A percentile compares a stretch with the other conserved stretches of the same genome.
Conservation (phyloP, 148 eudicot species). For the Selenicereus undatus region DNA sequence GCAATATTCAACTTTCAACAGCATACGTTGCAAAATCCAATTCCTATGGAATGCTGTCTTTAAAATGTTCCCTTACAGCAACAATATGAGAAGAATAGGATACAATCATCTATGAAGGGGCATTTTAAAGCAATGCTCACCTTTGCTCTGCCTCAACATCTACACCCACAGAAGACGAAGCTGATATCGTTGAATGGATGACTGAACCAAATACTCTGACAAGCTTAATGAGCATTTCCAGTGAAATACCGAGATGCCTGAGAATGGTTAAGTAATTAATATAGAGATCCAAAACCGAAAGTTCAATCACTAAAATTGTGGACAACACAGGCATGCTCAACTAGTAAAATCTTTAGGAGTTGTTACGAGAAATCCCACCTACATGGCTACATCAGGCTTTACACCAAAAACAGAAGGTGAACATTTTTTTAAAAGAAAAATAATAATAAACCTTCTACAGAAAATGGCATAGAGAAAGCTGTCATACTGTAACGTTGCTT, state of each 20-base stretch:
- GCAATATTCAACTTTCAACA: not conserved
- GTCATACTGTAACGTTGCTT: not conserved
- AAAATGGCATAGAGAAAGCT: not conserved
- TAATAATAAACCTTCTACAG: too few relatives aligned
- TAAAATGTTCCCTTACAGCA: too few relatives aligned
- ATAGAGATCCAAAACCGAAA: not conserved
- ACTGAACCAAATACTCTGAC: constrained; percentile 89
- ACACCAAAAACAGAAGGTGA: too few relatives aligned
- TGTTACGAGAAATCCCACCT: too few relatives aligned
- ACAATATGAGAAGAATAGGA: not conserved
- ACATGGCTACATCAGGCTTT: too few relatives aligned
- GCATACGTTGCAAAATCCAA: not conserved
- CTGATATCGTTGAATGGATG: constrained; percentile 80
- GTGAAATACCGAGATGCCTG: constrained; percentile 79
- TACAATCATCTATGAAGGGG: not conserved
- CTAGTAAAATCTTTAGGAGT: too few relatives aligned
- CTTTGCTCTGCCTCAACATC: constrained; percentile 99
- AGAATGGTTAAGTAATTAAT: constrained; percentile 18
- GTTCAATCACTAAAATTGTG: not conserved
- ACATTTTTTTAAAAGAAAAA: too few relatives aligned
- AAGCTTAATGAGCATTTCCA: constrained; percentile 82
- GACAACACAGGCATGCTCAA: too few relatives aligned
- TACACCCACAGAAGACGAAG: constrained; percentile 86
- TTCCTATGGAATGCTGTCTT: not conserved
- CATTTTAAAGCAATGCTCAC: constrained; percentile 27